A percentile compares a stretch with the other conserved stretches of the same genome.
These are phyloP conservation scores for Bipolaris victoriae DNA, from an alignment of 2,329 filamentous ascomycete genomes.

Conservation along the genomic window DNA sequence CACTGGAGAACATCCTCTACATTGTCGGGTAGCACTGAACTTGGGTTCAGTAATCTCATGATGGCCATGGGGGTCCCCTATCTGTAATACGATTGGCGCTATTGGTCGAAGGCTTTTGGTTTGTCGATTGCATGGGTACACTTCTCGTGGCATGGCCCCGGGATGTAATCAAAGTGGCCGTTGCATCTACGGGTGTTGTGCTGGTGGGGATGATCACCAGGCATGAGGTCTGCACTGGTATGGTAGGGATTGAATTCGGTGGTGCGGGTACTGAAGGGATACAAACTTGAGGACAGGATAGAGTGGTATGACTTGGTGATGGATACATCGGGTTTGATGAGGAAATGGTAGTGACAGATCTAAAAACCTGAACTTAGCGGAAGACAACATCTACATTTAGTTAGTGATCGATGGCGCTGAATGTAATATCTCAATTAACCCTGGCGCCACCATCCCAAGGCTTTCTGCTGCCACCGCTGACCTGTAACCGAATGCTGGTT, in stretches of 20 bases:
- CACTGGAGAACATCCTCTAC: conserved; percentile 37
- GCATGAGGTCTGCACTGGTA: conserved; percentile 2
- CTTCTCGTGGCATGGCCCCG: conserved; percentile 8
- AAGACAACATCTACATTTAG: background rate
- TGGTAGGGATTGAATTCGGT: conserved; percentile 9
- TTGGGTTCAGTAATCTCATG: conserved; percentile 42
- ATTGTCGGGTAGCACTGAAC: conserved; percentile 34
- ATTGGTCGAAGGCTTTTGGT: conserved; percentile 33
- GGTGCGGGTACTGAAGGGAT: conserved; percentile 15
- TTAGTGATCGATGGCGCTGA: background rate
- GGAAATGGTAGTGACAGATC: conserved; percentile 12
- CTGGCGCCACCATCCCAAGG: conserved; percentile 23
- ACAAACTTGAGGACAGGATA: background rate
- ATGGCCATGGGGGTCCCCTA: conserved; percentile 36
- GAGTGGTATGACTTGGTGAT: conserved; percentile 9
- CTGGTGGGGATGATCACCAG: conserved; percentile 14
- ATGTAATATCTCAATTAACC: conserved; percentile 23
- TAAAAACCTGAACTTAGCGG: conserved; percentile 6
- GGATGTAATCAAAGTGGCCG: conserved; percentile 1
- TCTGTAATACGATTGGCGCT: conserved; percentile 28
- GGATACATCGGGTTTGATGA: conserved; percentile 16
- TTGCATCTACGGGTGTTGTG: conserved; percentile 6
- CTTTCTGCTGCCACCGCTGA: conserved; percentile 5
- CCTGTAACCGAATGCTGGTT: conserved; percentile 22
- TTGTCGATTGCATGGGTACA: conserved; percentile 28